Conservation (phyloP, 179 eudicot genomes). For the Monotropa hypopitys region DNA sequence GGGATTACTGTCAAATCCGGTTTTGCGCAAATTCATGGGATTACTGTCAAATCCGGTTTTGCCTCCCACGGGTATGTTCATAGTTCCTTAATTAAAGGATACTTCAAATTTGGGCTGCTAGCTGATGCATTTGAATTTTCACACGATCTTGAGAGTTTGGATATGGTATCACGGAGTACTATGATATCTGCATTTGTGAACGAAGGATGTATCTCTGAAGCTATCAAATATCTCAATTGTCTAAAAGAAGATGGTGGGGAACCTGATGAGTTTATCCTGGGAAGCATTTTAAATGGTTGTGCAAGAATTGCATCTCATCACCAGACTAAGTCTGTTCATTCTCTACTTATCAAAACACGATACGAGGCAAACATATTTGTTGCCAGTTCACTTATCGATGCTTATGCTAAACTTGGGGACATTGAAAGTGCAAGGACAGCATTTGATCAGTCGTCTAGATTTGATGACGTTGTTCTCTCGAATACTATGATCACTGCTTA, state of each 20-base stretch:
- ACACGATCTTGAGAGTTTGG: neutral
- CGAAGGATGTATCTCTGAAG: conserved; percentile 12
- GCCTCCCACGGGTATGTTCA: conserved; percentile 5
- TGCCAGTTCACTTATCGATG: conserved; percentile 16
- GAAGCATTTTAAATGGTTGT: conserved; percentile 16
- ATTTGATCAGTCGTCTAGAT: conserved; percentile 10
- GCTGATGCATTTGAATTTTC: conserved; percentile 11
- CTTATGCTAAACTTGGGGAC: conserved; percentile 23
- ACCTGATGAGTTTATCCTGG: conserved; percentile 18
- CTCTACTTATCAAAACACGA: conserved; percentile 9
- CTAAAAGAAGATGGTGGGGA: conserved; percentile 8
- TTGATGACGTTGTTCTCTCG: conserved; percentile 12
- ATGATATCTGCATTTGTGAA: conserved; percentile 13
- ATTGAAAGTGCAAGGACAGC: conserved; percentile 13
- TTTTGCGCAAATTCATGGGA: conserved; percentile 15
- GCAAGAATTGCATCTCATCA: conserved; percentile 12
- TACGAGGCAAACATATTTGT: conserved; percentile 12
- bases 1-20: conserved; percentile 14
- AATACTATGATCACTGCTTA: conserved; percentile 23
- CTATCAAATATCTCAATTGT: conserved; percentile 5
- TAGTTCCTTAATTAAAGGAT: conserved; percentile 13
- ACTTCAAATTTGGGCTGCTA: conserved; percentile 8
- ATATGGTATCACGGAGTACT: conserved; percentile 13
- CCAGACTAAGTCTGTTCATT: conserved; percentile 14
- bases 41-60: conserved; percentile 14